Percentiles rank a stretch among this genome's conserved stretches.
Conservation (phyloP, 805 yeast species). For the Candida orba region DNA sequence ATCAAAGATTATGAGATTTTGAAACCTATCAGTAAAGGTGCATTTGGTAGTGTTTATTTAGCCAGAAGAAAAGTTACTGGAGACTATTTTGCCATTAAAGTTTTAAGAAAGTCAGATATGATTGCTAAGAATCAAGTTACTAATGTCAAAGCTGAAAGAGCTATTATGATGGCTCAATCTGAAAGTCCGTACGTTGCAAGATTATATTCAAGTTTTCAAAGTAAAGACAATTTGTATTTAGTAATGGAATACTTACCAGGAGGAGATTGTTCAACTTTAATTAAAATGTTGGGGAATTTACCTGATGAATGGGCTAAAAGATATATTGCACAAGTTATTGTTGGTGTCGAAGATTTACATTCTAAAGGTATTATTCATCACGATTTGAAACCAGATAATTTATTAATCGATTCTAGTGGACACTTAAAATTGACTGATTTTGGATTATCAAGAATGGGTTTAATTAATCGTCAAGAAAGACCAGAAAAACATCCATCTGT, state of each 20-base stretch:
- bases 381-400: conserved; percentile 91
- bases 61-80: conserved; percentile 82
- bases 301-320: conserved; percentile 83
- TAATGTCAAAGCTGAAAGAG: conserved; percentile 90
- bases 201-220: conserved; percentile 82
- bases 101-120: conserved; percentile 89
- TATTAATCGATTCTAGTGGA: conserved; percentile 78
- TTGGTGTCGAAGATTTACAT: conserved; percentile 88
- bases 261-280: conserved; percentile 87
- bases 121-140: conserved; percentile 93
- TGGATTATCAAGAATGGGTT: conserved; percentile 87
- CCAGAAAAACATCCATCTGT: neutral
- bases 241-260: conserved; percentile 97
- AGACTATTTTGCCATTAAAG: conserved; percentile 92
- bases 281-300: conserved; percentile 73
- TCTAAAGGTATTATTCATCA: conserved; percentile 85
- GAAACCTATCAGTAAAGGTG: conserved; percentile 94
- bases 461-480: conserved; percentile 67
- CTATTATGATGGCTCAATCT: conserved; percentile 96
- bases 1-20: conserved; percentile 84
- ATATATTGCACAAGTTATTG: conserved; percentile 83
- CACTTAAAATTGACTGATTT: conserved; percentile 92
- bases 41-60: conserved; percentile 91
- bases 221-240: conserved; percentile 73
- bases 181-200: conserved; percentile 92